Evolutionary conservation across 1,284 basidiomycete species (phyloP), one percentile per base, ranked within the genome.

Genomic region (Tylopilus sp.): DNA sequence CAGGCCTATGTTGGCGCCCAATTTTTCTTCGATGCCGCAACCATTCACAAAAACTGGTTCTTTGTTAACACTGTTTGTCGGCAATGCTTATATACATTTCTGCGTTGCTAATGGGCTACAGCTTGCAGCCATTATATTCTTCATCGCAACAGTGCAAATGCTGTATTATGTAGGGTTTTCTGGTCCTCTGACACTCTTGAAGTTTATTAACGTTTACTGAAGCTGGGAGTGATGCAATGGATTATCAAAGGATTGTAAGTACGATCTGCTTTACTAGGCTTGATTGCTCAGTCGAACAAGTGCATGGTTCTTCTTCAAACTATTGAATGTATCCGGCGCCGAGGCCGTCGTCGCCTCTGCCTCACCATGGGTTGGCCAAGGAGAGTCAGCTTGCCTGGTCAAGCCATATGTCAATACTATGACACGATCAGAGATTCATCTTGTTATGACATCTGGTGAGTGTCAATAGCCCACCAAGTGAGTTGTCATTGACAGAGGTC

Each of bases 301-400:
- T 61, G 92, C 91, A 6, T 93, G 89, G 90, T 79, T 95, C 73
- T 95, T 96, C 78, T 91, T 89, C 76, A 92, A 92, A 69, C 70
- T 88, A 45, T 80, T 94, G 81, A 82, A 87, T 55, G 78, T 92
- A 26, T 91, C 89, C 23, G 92, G 92, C 59, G 92, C 91, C 6
- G 92, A 95, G 65, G 91, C 92, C 30, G 88, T 95, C 55, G 91
- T 95, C 44, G 92, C 93, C 31, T 86, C 92, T 44, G 85, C 92
- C 15, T 93, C 90, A 1, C 92, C 92, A 15, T 96, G 90, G 81
- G 85, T 95, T 61, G 92, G 92, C 16, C 88, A 91, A 73, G 88
- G 89, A 63, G 91, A 93, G 68, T 88, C 82, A 40, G 89, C 88
- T 37, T 92, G 87, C 71, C 76, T 92, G 54, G 87, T 92, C 59